Evolutionary conservation across 305 asterid species (phyloP).

Genomic region (Plantago coronopus): DNA sequence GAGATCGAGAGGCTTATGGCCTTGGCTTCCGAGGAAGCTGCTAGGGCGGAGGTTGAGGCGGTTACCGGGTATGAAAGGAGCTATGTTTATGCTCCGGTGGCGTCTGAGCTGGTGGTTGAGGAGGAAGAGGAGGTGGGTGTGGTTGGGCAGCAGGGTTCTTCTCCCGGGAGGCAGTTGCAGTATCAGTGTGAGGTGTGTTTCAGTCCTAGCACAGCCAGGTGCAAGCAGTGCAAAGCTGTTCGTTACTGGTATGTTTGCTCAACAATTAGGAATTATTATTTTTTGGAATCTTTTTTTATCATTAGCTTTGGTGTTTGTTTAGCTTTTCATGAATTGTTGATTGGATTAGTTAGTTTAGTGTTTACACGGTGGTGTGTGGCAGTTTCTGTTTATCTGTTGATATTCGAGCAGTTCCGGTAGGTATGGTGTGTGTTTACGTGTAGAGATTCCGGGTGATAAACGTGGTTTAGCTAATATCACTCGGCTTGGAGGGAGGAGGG

Average conservation of each 20-base stretch:
- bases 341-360: neutral
- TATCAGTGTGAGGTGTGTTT: constrained; percentile 63
- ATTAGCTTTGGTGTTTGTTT: neutral
- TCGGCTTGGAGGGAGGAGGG: neutral
- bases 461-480: neutral
- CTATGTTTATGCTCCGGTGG: neutral
- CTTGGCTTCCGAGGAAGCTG: constrained; percentile 62
- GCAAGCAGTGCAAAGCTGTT: constrained; percentile 73
- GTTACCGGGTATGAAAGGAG: neutral
- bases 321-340: neutral
- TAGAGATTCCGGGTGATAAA: neutral
- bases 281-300: neutral
- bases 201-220: constrained; percentile 54
- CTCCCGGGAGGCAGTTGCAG: constrained; percentile 34
- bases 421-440: neutral
- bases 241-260: constrained; percentile 58
- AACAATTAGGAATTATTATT: neutral
- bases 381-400: neutral
- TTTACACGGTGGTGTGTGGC: neutral
- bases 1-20: constrained; percentile 65
- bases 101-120: constrained; percentile 5
- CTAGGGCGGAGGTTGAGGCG: constrained; percentile 46
- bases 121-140: constrained; percentile 12
- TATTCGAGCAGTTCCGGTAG: neutral
- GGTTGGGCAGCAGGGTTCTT: constrained; percentile 14